These are phyloP conservation scores for Lentinula sp. DNA, from an alignment of 768 basidiomycete genomes.

Conservation along the genomic window DNA sequence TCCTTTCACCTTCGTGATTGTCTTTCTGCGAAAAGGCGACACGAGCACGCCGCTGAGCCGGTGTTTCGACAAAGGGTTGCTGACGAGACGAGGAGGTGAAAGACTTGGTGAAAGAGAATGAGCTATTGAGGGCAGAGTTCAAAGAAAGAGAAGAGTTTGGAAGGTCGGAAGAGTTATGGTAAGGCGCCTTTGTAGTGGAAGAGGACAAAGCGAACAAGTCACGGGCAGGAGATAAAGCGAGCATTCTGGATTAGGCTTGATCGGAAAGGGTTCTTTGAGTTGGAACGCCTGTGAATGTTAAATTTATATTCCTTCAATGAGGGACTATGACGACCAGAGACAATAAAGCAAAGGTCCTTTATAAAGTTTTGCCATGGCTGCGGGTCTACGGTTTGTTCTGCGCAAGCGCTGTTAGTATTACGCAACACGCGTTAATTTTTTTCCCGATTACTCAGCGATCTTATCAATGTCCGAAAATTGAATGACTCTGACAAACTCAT, in stretches of 20 bases:
- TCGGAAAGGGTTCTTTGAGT: background rate
- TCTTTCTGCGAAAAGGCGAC: background rate
- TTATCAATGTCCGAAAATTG: background rate
- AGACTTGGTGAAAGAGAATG: background rate
- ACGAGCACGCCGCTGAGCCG: slow-evolving; percentile 5
- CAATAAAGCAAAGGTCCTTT: background rate
- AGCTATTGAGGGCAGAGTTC: background rate
- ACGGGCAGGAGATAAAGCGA: slow-evolving; percentile 2
- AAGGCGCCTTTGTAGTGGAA: background rate
- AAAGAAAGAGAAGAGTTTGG: background rate
- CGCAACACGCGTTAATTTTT: background rate
- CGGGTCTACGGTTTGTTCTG: background rate
- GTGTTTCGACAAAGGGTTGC: background rate
- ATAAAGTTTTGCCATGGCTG: background rate
- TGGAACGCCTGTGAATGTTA: background rate
- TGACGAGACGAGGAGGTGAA: background rate
- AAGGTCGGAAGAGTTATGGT: background rate
- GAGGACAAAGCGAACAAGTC: background rate
- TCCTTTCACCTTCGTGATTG: background rate
- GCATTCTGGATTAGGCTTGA: background rate
- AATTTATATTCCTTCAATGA: background rate
- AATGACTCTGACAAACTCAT: slow-evolving; percentile 1
- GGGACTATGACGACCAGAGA: background rate
- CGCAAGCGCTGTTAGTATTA: background rate
- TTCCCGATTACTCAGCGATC: background rate